Evolutionary conservation across 1,284 basidiomycete genomes (phyloP), one percentile per base, ranked within the genome.

Genomic region (Pseudozyma thailandica): DNA sequence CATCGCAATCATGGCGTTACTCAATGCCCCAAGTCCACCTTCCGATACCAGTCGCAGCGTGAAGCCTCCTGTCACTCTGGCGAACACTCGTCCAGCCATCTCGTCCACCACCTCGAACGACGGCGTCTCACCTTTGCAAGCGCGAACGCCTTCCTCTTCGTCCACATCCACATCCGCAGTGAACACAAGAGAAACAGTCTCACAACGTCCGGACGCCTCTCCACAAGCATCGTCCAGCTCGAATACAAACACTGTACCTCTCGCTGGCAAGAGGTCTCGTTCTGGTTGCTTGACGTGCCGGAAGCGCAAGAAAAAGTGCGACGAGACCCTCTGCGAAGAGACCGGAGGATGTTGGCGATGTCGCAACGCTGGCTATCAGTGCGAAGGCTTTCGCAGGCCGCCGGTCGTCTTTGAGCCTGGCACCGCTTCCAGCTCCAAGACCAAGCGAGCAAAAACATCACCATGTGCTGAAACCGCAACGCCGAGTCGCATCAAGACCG

Each of bases 281-380:
- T 69, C 65, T 8, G 65, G 65, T 31, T 69, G 65, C 49, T 39
- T 69, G 47, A 69, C 65, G 2, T 69, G 65, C 28, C 65, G 65
- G 20, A 69, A 69, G 37, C 53, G 65, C 35, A 69, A 69, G 59
- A 69, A 69, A 23, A 69, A 69, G 30, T 69, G 65, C 48, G 65
- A 69, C 55, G 65, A 69, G 31, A 69, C 59, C 3, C 59, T 69
- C 1, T 69, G 65, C 45, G 50, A 53, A 37, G 59, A 69, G 48
- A 69, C 65, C 8, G 65, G 65, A 6, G 65, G 65, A 23, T 69
- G 65, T 27, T 69, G 65, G 65, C 41, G 65, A 47, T 69, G 65
- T 49, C 65, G 59, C 38, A 69, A 69, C n/a, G 65, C 65, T n/a
- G 65, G 65, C 2, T 69, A 69, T 35, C 54, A 50, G n/a, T 69